These are phyloP conservation scores for Scenedesmus sp. DNA, from an alignment of 163 green algal species.

Conservation along the genomic window DNA sequence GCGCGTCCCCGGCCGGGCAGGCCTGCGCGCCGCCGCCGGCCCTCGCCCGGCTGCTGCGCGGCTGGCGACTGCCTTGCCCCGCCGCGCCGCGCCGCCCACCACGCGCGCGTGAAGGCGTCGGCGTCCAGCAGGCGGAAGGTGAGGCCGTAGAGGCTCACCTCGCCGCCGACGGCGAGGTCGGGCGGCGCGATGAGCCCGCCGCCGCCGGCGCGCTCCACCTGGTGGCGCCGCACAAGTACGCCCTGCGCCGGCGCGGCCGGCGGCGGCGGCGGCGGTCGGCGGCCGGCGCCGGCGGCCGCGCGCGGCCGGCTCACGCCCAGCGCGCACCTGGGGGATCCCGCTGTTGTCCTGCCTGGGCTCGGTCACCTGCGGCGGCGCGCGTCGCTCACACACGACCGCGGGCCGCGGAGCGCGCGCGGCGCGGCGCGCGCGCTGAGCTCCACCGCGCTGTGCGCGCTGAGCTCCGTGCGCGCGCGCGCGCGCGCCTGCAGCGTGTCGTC, in stretches of 20 bases:
- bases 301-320: background rate
- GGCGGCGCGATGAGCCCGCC: conserved; percentile 55
- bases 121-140: conserved; percentile 81
- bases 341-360: conserved; percentile 92
- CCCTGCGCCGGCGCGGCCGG: conserved; percentile 63
- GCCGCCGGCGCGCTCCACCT: conserved; percentile 63
- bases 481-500: conserved; percentile 86
- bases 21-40: too few relatives aligned
- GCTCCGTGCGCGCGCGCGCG: conserved; percentile 67
- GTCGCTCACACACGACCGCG: too few relatives aligned
- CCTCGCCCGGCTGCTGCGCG: too few relatives aligned
- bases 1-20: too few relatives aligned
- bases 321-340: conserved; percentile 85
- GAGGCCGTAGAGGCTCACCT: conserved; percentile 78
- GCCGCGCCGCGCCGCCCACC: too few relatives aligned
- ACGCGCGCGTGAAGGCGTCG: conserved; percentile 84
- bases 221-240: conserved; percentile 82
- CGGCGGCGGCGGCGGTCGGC: too few relatives aligned
- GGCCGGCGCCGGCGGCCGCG: too few relatives aligned
- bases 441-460: too few relatives aligned
- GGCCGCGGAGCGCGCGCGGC: too few relatives aligned
- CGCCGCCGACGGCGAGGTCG: conserved; percentile 78
- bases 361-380: too few relatives aligned
- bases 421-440: too few relatives aligned
- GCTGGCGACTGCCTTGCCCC: too few relatives aligned